phyloP scores from a whole-genome alignment of 768 basidiomycete genomes.

The Boletus edulis region DNA sequence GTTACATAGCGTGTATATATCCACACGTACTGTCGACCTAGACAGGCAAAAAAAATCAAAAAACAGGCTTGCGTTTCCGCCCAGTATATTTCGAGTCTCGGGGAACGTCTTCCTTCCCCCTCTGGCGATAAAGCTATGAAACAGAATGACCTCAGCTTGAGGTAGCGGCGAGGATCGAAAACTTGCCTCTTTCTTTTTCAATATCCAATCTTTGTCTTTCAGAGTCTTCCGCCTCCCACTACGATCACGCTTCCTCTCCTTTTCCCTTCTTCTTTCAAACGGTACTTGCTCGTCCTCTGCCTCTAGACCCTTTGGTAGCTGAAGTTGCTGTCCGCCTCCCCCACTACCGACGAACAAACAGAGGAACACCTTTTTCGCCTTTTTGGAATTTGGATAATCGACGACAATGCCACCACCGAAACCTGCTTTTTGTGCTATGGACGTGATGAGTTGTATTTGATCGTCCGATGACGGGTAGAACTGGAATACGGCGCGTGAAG shows the following conservation, averaged over 20 bases:
- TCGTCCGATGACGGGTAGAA: constrained; percentile 98
- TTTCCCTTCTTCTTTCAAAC: constrained; percentile 79
- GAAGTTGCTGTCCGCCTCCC: constrained; percentile 51
- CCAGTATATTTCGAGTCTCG: constrained; percentile 88
- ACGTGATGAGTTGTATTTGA: constrained; percentile 93
- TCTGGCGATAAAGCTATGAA: constrained; percentile 70
- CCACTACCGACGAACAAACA: constrained; percentile 89
- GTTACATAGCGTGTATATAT: constrained; percentile 9
- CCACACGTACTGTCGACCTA: neutral
- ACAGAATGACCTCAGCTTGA: constrained; percentile 1
- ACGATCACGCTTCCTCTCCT: constrained; percentile 54
- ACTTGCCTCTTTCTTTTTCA: constrained; percentile 92
- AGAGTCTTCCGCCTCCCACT: constrained; percentile 66
- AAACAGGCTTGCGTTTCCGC: constrained; percentile 77
- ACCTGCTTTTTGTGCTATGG: constrained; percentile 88
- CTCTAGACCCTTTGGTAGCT: constrained; percentile 76
- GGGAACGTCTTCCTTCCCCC: constrained; percentile 84
- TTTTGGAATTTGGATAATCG: constrained; percentile 96
- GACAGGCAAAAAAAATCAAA: constrained; percentile 43
- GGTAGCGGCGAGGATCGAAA: neutral
- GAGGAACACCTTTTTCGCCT: constrained; percentile 91
- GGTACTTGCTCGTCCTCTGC: constrained; percentile 61
- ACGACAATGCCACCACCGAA: constrained; percentile 97
- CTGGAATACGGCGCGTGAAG: constrained; percentile 83
- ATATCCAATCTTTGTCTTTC: constrained; percentile 88